Conservation (phyloP, 2,329 filamentous ascomycete genomes). For the Penicillium italicum region DNA sequence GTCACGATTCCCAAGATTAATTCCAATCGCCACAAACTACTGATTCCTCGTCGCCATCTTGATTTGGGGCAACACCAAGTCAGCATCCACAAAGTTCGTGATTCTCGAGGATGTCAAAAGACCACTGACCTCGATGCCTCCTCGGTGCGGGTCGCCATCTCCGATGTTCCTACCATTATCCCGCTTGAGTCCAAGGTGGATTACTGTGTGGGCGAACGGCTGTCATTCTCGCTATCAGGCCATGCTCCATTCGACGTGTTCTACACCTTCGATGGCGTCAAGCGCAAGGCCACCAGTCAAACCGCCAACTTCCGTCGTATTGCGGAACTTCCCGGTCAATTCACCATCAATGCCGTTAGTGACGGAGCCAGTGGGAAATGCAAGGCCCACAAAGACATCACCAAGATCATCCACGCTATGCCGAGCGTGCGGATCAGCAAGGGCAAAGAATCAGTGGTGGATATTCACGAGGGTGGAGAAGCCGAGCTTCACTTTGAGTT, state of each 20-base stretch:
- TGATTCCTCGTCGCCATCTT: constrained; percentile 78
- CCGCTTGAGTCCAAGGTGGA: constrained; percentile 78
- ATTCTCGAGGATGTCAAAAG: constrained; percentile 79
- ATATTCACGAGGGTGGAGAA: constrained; percentile 95
- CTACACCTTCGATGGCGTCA: constrained; percentile 79
- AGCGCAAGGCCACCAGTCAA: constrained; percentile 67
- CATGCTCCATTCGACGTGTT: constrained; percentile 88
- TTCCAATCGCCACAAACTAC: constrained; percentile 69
- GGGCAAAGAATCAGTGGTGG: constrained; percentile 73
- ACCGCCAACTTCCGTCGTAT: constrained; percentile 88
- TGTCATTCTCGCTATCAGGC: constrained; percentile 87
- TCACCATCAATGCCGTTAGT: constrained; percentile 79
- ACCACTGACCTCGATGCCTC: constrained; percentile 68
- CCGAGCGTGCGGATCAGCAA: constrained; percentile 87
- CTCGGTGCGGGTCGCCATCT: constrained; percentile 84
- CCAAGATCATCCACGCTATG: constrained; percentile 83
- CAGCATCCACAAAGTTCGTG: constrained; percentile 83
- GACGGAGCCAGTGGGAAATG: constrained; percentile 83
- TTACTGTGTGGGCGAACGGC: constrained; percentile 92
- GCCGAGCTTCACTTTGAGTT: constrained; percentile 94
- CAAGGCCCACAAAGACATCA: constrained; percentile 71
- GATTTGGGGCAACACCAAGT: constrained; percentile 87
- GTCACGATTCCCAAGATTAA: constrained; percentile 78
- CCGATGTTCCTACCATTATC: constrained; percentile 87
- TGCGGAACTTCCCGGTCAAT: constrained; percentile 84